These are phyloP conservation scores for Venturiaceae sp. DNA, from an alignment of 2,329 filamentous ascomycete genomes.

Conservation along the genomic window DNA sequence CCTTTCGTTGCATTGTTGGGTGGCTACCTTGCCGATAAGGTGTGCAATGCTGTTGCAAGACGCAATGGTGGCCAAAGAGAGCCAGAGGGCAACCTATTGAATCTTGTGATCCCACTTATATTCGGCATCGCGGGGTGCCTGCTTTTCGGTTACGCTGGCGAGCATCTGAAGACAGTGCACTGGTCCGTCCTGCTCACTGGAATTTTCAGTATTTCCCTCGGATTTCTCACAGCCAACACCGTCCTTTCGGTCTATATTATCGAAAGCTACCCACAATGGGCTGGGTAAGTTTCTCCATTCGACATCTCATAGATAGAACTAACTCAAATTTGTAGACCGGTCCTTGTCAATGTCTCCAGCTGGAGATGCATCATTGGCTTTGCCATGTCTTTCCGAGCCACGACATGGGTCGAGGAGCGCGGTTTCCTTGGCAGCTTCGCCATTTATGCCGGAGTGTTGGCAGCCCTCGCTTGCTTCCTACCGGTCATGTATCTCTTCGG, in stretches of 20 bases:
- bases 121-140: constrained; percentile 17
- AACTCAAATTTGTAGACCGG: constrained; percentile 10
- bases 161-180: constrained; percentile 10
- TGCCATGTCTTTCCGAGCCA: constrained; percentile 16
- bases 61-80: constrained; percentile 16
- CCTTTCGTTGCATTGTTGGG: constrained; percentile 15
- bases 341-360: constrained; percentile 20
- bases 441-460: constrained; percentile 19
- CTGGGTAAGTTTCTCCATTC: constrained; percentile 12
- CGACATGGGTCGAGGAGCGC: constrained; percentile 17
- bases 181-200: constrained; percentile 18
- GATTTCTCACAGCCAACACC: constrained; percentile 20
- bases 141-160: constrained; percentile 18
- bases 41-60: constrained; percentile 16
- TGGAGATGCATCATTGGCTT: constrained; percentile 21
- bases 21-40: constrained; percentile 17
- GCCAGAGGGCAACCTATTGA: constrained; percentile 19
- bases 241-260: constrained; percentile 21
- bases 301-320: background rate
- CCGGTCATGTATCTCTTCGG: constrained; percentile 17
- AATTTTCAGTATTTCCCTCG: constrained; percentile 18
- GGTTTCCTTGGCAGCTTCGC: constrained; percentile 18
- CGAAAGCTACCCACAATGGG: constrained; percentile 21
- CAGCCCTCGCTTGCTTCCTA: constrained; percentile 14
- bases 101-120: constrained; percentile 16